Conservation (phyloP, 768 basidiomycete species). For the Leccinum subtestaceum region DNA sequence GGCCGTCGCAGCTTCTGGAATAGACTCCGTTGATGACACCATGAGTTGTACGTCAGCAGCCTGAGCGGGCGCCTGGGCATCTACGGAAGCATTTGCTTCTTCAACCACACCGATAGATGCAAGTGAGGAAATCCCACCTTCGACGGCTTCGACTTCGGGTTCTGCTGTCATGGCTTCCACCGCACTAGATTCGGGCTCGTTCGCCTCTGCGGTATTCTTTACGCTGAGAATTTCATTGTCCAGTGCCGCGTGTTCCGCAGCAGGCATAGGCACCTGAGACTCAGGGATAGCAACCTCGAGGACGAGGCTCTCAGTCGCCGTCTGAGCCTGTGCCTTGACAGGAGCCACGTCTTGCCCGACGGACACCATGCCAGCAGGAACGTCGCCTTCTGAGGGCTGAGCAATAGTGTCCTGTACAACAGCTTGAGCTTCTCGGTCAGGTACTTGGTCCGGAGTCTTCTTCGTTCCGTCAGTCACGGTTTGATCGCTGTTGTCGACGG, state of each 20-base stretch:
- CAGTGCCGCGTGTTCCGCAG: background rate
- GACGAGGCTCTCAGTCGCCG: background rate
- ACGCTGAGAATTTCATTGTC: conserved; percentile 9
- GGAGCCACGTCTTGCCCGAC: background rate
- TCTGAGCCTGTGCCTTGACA: conserved; percentile 6
- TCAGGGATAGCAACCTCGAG: background rate
- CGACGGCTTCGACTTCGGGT: background rate
- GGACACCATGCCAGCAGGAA: background rate
- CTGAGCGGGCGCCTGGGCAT: conserved; percentile 9
- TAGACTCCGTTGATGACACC: background rate
- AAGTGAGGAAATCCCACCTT: background rate
- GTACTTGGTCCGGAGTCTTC: conserved; percentile 6
- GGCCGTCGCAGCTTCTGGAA: conserved; percentile 4
- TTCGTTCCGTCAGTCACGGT: background rate
- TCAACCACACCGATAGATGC: background rate
- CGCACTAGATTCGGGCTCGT: background rate
- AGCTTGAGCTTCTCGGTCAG: conserved; percentile 1
- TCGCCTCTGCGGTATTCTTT: background rate
- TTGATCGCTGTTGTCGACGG: background rate
- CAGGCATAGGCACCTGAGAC: background rate
- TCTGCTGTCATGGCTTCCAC: conserved; percentile 1
- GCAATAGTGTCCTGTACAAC: background rate
- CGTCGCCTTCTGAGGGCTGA: background rate
- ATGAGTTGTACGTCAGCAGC: background rate
- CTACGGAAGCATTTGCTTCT: background rate